These are phyloP conservation scores for Macrolepiota albuminosa DNA, from an alignment of 768 basidiomycete genomes.

Conservation along the genomic window DNA sequence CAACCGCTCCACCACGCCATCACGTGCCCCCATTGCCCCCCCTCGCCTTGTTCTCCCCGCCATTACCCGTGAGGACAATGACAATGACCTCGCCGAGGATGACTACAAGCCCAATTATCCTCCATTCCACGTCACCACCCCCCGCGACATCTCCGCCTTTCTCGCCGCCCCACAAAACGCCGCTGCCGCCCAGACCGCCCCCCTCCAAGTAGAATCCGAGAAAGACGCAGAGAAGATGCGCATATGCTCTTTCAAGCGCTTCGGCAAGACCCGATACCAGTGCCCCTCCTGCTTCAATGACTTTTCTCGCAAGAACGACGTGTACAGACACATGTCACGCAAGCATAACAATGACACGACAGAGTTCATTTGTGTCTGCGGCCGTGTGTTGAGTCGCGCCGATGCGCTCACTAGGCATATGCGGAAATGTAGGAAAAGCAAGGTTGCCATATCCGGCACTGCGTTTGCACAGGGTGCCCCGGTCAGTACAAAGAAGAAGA, in stretches of 20 bases:
- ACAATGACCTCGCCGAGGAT: conserved; percentile 1
- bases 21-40: neutral
- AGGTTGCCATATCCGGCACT: neutral
- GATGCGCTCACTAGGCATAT: conserved; percentile 10
- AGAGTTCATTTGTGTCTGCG: conserved; percentile 14
- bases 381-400: conserved; percentile 4
- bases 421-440: conserved; percentile 9
- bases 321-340: conserved; percentile 13
- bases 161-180: conserved; percentile 2
- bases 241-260: conserved; percentile 12
- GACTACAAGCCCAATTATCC: neutral
- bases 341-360: conserved; percentile 14
- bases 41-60: conserved; percentile 1
- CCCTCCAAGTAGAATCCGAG: neutral
- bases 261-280: conserved; percentile 11
- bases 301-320: conserved; percentile 14
- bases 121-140: conserved; percentile 8
- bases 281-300: conserved; percentile 11
- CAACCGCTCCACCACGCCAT: no score
- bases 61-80: neutral
- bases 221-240: conserved; percentile 7
- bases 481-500: neutral
- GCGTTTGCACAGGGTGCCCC: neutral
- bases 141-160: conserved; percentile 2
- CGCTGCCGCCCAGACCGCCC: neutral